phyloP scores from a whole-genome alignment of 257 asterid species.

The Salvia hispanica region DNA sequence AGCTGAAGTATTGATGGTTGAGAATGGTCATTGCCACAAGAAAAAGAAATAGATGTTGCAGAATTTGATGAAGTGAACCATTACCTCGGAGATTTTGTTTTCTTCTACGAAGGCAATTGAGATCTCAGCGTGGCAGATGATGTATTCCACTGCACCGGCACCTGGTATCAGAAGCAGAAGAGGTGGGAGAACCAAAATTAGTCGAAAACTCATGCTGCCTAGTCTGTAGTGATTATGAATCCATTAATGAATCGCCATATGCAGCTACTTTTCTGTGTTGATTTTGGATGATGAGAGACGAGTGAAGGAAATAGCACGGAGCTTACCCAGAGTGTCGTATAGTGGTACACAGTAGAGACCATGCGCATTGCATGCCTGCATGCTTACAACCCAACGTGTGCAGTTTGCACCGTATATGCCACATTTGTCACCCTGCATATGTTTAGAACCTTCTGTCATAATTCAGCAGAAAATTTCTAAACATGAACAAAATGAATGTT shows the following conservation, averaged over 20 bases:
- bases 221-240: neutral
- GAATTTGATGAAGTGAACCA: too few relatives aligned
- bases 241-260: too few relatives aligned
- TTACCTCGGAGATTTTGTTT: slow-evolving; percentile 67
- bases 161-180: slow-evolving; percentile 47
- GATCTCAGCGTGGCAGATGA: slow-evolving; percentile 75
- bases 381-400: slow-evolving; percentile 72
- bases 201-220: neutral
- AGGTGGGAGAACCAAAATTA: neutral
- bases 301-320: neutral
- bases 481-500: too few relatives aligned
- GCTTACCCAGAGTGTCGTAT: slow-evolving; percentile 77
- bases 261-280: neutral
- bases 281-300: neutral
- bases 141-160: slow-evolving; percentile 79
- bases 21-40: neutral
- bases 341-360: slow-evolving; percentile 77
- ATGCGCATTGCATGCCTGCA: slow-evolving; percentile 92
- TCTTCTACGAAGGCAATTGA: slow-evolving; percentile 72
- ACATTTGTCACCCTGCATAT: slow-evolving; percentile 64
- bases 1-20: slow-evolving; percentile 44
- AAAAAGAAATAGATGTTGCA: neutral
- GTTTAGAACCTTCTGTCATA: neutral
- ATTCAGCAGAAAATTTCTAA: neutral
- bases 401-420: slow-evolving; percentile 86